Base-by-base conservation (phyloP, 345 rosid species). In the Conringia planisiliqua region DNA sequence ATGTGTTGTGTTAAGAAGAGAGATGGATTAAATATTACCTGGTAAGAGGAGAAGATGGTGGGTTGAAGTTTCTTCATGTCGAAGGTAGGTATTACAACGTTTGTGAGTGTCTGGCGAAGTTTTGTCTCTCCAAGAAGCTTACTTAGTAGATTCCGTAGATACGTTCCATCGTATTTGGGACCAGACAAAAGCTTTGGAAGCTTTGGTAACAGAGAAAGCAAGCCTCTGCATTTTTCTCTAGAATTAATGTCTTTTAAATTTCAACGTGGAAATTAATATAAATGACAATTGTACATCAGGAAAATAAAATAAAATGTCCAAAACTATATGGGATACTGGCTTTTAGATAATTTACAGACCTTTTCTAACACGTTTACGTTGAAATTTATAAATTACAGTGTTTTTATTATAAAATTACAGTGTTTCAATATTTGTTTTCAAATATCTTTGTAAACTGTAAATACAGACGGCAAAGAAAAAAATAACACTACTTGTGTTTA, bases 51-150 rank as follows among this genome's bases (percentile, higher is more conserved):
- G 62, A 92, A 90, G 72, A 88, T 36, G 10, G 79, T 84, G n/a
- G 97, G 92, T 55, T 88, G 90, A 33, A 87, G 87, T 75, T 75
- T 81, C 87, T 81, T 87, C 73, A 86, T 85, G 74, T 89, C 96
- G 64, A 85, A 92, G 55, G 94, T 77, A 9, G 90, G 93, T 70
- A 90, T 87, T 3, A 84, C 96, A 20, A 88, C 60, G 51, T 75
- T 86, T 16, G 96, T 90, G 50, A 92, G 38, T 24, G 87, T 83
- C 63, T 92, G 82, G 67, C 81, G 78, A 81, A 92, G 80, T 73
- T n/a, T 88, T 9, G 42, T 80, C 24, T 81, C 81, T 66, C 73
- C 83, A 46, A 89, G 66, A 7, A 46, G 22, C 17, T 64, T 73
- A 59, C 50, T 72, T 48, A 82, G 10, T 44, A 82, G 30, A 55